Base-by-base conservation (phyloP, 768 basidiomycete genomes). In the Rhodosporidiobolus odoratus region DNA sequence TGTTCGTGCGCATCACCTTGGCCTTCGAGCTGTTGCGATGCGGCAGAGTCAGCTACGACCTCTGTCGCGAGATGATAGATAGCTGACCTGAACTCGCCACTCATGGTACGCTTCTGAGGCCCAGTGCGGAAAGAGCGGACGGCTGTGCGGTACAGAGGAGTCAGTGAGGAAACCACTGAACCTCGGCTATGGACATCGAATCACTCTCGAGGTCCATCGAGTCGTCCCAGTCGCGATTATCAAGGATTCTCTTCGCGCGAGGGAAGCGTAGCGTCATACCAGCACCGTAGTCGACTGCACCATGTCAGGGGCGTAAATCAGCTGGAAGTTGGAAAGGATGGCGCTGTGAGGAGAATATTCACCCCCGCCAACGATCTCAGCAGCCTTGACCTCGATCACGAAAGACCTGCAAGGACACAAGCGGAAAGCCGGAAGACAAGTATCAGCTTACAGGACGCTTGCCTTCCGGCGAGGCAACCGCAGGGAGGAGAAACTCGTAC, bases 231-330 rank as follows among this genome's bases (percentile, higher is more conserved):
- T 8, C 32, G 25, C 43, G 34, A 35, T 43, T 58, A 34, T 53
- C 38, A 35, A 41, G 19, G 53, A 50, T 58, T 59, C 71, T 58
- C 27, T 48, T 50, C 40, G 19, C 15, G 58, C 73, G 73, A 47
- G 96, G 95, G 77, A 99, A 99, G 30, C 96, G 88, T 86, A 99
- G 89, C 0, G 95, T 98, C 71, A 88, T 86, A 7, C 88, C 89
- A 72, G 92, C 79, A 62, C 89, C 89, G 75, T 91, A 97, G 74
- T 92, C 93, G 87, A 69, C 73, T 73, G 27, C 58, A 23, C 13
- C 13, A 32, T 47, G 65, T 40, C 47, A 40, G 63, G 4, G 3
- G 34, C 25, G 12, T 54, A 21, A 40, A 5, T n/a, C 35, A 41
- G 35, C 8, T 21, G 34, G 0, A 30, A 48, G 21, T 52, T 15